Evolutionary conservation across 441 rosid genomes (phyloP).

Genomic region (Geranium incanum): DNA sequence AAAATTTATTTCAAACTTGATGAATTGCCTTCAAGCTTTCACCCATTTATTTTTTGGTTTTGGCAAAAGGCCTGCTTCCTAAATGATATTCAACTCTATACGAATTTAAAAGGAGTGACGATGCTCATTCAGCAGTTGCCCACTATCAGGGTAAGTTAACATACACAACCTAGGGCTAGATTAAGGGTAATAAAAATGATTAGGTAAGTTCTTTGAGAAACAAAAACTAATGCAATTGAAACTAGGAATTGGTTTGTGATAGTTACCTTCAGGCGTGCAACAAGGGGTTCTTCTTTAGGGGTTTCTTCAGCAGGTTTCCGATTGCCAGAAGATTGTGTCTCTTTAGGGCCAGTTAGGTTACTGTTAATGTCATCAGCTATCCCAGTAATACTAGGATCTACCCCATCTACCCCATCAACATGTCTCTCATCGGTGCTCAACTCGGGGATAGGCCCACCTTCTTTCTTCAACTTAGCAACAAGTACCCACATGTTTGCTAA

Average conservation of each 20-base stretch:
- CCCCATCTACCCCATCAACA: conserved; percentile 26
- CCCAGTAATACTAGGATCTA: conserved; percentile 26
- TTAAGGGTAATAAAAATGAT: not conserved
- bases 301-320: conserved; percentile 47
- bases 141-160: not conserved
- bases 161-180: not conserved
- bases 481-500: conserved; percentile 99
- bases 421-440: conserved; percentile 36
- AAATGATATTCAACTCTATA: not conserved
- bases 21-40: too few relatives aligned
- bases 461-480: conserved; percentile 94
- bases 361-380: conserved; percentile 35
- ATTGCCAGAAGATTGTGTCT: conserved; percentile 41
- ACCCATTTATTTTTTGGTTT: not conserved
- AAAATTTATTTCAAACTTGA: too few relatives aligned
- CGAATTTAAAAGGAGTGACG: not conserved
- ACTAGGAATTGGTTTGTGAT: not conserved
- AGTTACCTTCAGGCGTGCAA: conserved; percentile 77
- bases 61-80: not conserved
- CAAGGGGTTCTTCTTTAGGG: conserved; percentile 72
- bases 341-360: conserved; percentile 33
- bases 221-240: not conserved
- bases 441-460: conserved; percentile 47
- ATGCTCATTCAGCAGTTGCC: not conserved
- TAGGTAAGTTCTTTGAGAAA: not conserved